A percentile compares a stretch with the other conserved stretches of the same genome.
phyloP scores from a whole-genome alignment of 768 basidiomycete genomes.

The Trametes punicea region DNA sequence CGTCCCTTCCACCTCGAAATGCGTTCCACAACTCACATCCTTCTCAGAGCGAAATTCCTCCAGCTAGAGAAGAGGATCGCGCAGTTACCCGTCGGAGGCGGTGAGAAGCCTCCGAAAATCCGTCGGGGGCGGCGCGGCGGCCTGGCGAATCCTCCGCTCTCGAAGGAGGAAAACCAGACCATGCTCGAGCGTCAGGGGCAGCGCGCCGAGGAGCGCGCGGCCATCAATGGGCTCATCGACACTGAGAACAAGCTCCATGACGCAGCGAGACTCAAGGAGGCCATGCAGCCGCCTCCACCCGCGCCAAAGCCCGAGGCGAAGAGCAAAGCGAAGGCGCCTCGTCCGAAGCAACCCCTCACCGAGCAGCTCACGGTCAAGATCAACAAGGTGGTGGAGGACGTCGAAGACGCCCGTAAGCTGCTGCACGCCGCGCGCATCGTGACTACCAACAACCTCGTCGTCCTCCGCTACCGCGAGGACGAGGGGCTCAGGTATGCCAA shows the following conservation, averaged over 20 bases:
- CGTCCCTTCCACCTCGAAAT: not conserved
- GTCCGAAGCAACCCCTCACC: not conserved
- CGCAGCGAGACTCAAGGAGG: not conserved
- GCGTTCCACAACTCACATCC: not conserved
- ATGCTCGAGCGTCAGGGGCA: not conserved
- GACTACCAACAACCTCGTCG: not conserved
- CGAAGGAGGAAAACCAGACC: not conserved
- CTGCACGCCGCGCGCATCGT: not conserved
- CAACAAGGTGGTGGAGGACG: not conserved
- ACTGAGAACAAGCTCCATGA: not conserved
- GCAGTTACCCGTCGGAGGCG: not conserved
- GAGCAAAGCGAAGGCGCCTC: not conserved
- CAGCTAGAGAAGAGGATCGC: not conserved
- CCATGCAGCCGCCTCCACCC: not conserved
- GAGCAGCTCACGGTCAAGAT: conserved; percentile 1
- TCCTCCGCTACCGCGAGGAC: conserved; percentile 1
- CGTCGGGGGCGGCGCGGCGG: not conserved
- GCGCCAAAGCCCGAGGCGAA: not conserved
- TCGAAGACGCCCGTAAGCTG: not conserved
- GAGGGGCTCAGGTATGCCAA: not conserved
- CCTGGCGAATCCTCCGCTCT: not conserved
- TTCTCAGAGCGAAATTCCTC: not conserved
- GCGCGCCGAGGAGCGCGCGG: not conserved
- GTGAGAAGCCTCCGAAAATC: not conserved
- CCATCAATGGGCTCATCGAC: not conserved